These are phyloP conservation scores for Rhizomucor pusillus DNA, from an alignment of 371 early-diverging fungal genomes.

Conservation along the genomic window DNA sequence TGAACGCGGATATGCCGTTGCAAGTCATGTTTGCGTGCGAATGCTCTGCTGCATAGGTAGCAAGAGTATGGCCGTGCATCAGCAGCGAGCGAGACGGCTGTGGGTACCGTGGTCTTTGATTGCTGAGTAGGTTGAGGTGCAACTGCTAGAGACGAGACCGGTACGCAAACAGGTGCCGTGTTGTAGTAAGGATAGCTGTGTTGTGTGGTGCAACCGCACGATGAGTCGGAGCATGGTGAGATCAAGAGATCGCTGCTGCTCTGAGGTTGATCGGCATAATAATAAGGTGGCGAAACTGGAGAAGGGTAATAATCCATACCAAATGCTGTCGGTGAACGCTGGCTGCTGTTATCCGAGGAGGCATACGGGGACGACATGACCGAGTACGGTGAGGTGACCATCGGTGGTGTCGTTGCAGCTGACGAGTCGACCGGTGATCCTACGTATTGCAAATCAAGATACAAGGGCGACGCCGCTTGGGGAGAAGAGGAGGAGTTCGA, in stretches of 20 bases:
- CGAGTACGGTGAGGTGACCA: too few relatives aligned
- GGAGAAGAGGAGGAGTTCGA: too few relatives aligned
- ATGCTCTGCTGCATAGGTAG: slow-evolving; percentile 25
- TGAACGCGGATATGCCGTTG: slow-evolving; percentile 53
- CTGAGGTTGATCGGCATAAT: not conserved
- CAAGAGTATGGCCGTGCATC: slow-evolving; percentile 23
- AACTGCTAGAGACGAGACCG: not conserved
- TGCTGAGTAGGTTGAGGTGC: not conserved
- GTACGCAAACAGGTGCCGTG: slow-evolving; percentile 1
- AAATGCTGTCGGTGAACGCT: not conserved
- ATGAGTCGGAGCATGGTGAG: not conserved
- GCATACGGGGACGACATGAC: not conserved
- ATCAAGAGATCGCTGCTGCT: not conserved
- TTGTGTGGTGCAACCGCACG: not conserved
- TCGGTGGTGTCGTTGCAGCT: too few relatives aligned
- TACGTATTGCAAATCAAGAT: too few relatives aligned
- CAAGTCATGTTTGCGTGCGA: slow-evolving; percentile 48
- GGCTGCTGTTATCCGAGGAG: slow-evolving; percentile 1
- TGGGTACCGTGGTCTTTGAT: not conserved
- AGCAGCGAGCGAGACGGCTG: not conserved
- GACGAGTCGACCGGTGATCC: too few relatives aligned
- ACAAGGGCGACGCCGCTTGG: too few relatives aligned
- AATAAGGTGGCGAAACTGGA: not conserved
- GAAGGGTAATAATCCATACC: not conserved
- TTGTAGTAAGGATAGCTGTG: slow-evolving; percentile 1